Base-by-base conservation (phyloP, 73 alveolate genomes). In the Blepharisma stoltei region DNA sequence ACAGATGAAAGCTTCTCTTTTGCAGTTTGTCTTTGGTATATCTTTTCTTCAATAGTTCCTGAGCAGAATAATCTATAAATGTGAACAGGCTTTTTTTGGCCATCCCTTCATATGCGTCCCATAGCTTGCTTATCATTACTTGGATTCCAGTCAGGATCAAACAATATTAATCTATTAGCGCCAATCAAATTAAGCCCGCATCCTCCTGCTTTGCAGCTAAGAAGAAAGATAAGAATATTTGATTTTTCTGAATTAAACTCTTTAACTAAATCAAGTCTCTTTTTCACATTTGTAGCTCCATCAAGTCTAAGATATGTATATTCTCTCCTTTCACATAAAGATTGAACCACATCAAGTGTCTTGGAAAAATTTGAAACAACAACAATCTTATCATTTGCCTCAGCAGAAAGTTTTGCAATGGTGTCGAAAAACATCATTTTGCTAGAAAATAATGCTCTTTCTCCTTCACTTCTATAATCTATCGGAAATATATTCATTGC, bases 31-130 rank as follows among this genome's bases (percentile, higher is more conserved):
- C 96, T 89, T 55, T 90, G 77, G 68, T 89, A 85, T 50, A 94
- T 86, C 80, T 94, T 92, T 55, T 94, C 98, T 83, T 94, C 98
- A 49, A 91, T 89, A 71, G 96, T 83, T 37, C 95, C 90, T 76
- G 91, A 82, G 6, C 96, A 78, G 8, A 92, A 89, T 71, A 94
- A 77, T 89, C 98, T 70, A 76, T 92, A 94, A 37, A 94, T 95
- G 69, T 85, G 88, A 6, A 92, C 98, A 46, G 86, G 85, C 80
- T 90, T 89, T 79, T 90, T 89, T 73, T 94, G 91, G 52, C 98
- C 98, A 71, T 90, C 90, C 80, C 98, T 86, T 83, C 92, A 95
- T 32, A 89, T 87, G 66, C 98, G 83, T 52, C 95, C 98, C 80
- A 94, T 94, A 21, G 94, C 95, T 79, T 94, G 92, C 83, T 87